A percentile compares a stretch with the other conserved stretches of the same genome.
phyloP scores from a whole-genome alignment of 2,329 filamentous ascomycete species.

The Calonectria pauciramosa region DNA sequence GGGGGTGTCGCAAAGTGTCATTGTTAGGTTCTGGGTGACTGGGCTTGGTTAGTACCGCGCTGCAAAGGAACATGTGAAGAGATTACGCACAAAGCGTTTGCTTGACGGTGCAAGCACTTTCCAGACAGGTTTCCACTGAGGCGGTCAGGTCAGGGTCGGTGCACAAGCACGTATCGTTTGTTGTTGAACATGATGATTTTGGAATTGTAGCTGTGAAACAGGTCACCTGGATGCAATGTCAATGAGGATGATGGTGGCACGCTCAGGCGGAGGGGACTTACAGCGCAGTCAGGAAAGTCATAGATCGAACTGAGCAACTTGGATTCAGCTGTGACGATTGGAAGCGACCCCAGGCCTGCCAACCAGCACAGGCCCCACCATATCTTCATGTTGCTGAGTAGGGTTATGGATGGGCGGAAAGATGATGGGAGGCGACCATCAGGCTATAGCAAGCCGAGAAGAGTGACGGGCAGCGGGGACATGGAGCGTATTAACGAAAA shows the following conservation, averaged over 20 bases:
- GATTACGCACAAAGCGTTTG: background rate
- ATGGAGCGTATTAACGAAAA: background rate
- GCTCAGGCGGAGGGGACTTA: background rate
- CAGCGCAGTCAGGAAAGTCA: background rate
- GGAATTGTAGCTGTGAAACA: background rate
- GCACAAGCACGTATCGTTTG: background rate
- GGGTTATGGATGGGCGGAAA: background rate
- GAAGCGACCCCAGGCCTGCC: background rate
- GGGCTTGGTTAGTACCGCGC: background rate
- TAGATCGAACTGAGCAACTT: background rate
- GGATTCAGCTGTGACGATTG: background rate
- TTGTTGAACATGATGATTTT: background rate
- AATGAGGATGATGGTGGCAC: background rate
- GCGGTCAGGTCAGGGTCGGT: background rate
- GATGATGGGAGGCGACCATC: background rate
- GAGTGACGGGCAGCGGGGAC: too few relatives aligned
- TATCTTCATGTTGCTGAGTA: background rate
- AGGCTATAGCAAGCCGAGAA: background rate
- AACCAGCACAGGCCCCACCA: background rate
- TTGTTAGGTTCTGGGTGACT: background rate
- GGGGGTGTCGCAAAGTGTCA: background rate
- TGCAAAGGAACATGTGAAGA: too few relatives aligned
- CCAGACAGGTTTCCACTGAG: background rate
- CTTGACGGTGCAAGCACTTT: background rate
- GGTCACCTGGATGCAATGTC: background rate